Conservation (phyloP, 2,329 filamentous ascomycete species). For the Fusarium dimerum region DNA sequence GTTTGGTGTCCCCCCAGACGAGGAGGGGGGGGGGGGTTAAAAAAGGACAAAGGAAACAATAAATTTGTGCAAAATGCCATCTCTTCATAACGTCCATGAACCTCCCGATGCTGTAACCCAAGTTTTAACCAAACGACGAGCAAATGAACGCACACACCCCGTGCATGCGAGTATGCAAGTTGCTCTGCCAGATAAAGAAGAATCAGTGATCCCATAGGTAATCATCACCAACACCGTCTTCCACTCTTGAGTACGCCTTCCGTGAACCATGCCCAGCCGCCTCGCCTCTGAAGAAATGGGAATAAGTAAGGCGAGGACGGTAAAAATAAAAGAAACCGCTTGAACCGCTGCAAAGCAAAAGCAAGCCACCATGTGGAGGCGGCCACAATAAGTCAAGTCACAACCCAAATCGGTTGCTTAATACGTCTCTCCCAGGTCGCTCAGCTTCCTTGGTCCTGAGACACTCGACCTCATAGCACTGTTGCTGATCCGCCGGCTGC, state of each 20-base stretch:
- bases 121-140: slow-evolving; percentile 27
- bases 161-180: slow-evolving; percentile 13
- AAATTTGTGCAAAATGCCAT: slow-evolving; percentile 22
- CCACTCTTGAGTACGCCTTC: slow-evolving; percentile 29
- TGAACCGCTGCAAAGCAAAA: slow-evolving; percentile 25
- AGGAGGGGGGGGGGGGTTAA: slow-evolving; percentile 9
- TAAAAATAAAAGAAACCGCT: slow-evolving; percentile 20
- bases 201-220: slow-evolving; percentile 26
- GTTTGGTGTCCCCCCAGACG: not conserved
- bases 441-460: slow-evolving; percentile 42
- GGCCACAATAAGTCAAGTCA: slow-evolving; percentile 12
- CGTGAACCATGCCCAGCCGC: slow-evolving; percentile 26
- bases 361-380: slow-evolving; percentile 4
- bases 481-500: slow-evolving; percentile 45
- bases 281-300: slow-evolving; percentile 24
- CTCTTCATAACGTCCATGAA: slow-evolving; percentile 33
- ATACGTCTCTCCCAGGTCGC: slow-evolving; percentile 57
- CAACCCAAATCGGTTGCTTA: slow-evolving; percentile 30
- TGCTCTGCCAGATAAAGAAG: slow-evolving; percentile 27
- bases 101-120: slow-evolving; percentile 26
- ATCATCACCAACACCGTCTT: slow-evolving; percentile 33
- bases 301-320: slow-evolving; percentile 21
- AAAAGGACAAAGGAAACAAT: slow-evolving; percentile 18
- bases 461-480: slow-evolving; percentile 36
- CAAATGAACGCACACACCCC: not conserved